A percentile compares a stretch with the other conserved stretches of the same genome.
These are phyloP conservation scores for Anisodus acutangulus DNA, from an alignment of 257 asterid genomes.

Conservation along the genomic window DNA sequence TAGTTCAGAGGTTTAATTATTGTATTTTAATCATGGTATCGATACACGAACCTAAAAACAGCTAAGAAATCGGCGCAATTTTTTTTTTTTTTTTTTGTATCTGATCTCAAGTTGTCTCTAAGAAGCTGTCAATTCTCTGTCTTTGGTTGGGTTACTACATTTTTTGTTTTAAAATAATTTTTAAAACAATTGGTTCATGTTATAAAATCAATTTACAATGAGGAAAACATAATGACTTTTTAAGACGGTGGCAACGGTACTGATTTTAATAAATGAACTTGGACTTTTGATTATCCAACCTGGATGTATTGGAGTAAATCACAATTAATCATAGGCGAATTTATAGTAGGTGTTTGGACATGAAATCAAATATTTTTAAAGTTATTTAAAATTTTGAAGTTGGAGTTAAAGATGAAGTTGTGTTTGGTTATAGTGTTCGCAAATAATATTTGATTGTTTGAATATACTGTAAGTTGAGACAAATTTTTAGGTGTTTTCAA, in stretches of 20 bases:
- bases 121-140: conserved; percentile 32
- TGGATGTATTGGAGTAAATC: conserved; percentile 13
- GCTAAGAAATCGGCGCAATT: conserved; percentile 14
- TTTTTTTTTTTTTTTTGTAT: neutral
- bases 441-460: no score
- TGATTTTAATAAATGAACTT: conserved; percentile 8
- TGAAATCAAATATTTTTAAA: no score
- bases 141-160: neutral
- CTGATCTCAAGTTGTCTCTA: conserved; percentile 15
- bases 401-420: no score
- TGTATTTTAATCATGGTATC: neutral
- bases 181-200: neutral
- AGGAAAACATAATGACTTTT: neutral
- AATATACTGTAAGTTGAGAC: no score
- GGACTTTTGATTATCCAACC: conserved; percentile 18
- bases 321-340: neutral
- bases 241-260: conserved; percentile 20
- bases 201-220: neutral
- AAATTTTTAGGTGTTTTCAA: no score
- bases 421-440: no score
- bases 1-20: neutral
- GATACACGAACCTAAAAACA: conserved; percentile 15
- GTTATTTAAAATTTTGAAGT: no score
- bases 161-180: neutral
- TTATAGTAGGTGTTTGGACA: neutral